phyloP scores from a whole-genome alignment of 148 eudicot species.

The Hydrangea macrophylla region DNA sequence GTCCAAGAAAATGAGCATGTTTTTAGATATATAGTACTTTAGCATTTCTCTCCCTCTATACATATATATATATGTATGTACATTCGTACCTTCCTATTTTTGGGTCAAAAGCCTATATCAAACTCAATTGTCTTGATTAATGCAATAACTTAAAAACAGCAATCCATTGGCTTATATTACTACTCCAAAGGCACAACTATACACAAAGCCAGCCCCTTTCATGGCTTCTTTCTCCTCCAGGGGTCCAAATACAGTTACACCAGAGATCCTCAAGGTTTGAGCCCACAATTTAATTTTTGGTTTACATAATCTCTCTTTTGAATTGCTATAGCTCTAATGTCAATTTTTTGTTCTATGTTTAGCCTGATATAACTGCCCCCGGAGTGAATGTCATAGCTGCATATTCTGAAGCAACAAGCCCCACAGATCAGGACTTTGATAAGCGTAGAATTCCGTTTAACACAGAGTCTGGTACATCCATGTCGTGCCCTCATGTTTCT shows the following conservation, averaged over 20 bases:
- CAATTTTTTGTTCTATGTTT: not conserved
- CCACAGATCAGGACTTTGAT: conserved; percentile 23
- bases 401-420: conserved; percentile 30
- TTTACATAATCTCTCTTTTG: too few species aligned
- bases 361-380: conserved; percentile 84
- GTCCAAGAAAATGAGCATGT: too few species aligned
- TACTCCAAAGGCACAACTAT: conserved; percentile 9
- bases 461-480: conserved; percentile 55
- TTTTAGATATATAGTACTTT: too few species aligned
- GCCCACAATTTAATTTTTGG: not conserved
- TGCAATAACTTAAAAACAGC: too few species aligned
- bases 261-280: conserved; percentile 56
- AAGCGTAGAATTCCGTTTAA: conserved; percentile 29
- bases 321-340: not conserved
- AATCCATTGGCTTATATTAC: conserved; percentile 36
- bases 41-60: too few species aligned
- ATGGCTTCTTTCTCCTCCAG: conserved; percentile 64
- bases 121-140: too few species aligned
- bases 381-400: conserved; percentile 69
- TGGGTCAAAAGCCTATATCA: too few species aligned
- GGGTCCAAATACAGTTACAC: conserved; percentile 59
- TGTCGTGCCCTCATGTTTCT: conserved; percentile 74
- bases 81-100: not conserved
- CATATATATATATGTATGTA: too few species aligned
- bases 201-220: conserved; percentile 52